Evolutionary conservation across 441 rosid species (phyloP).

Genomic region (Croton setiger): DNA sequence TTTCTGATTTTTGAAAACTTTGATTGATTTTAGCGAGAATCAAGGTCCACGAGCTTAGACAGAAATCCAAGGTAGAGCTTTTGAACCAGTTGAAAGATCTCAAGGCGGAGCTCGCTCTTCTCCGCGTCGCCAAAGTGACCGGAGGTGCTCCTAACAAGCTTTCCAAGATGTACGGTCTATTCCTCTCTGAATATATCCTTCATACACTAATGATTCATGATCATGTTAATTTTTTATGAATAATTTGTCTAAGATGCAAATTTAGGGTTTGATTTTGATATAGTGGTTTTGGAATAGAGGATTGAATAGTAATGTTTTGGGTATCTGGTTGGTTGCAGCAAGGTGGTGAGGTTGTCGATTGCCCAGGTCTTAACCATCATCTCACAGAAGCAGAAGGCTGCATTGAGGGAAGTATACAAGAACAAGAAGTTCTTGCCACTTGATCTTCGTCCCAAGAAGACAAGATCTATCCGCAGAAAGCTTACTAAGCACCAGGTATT

Average conservation of each 20-base stretch:
- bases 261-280: too few species aligned
- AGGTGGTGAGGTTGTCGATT: conserved; percentile 82
- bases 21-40: conserved; percentile 58
- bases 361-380: conserved; percentile 94
- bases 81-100: conserved; percentile 22
- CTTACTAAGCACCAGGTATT: conserved; percentile 88
- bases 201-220: not conserved
- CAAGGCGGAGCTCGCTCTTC: too few species aligned
- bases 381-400: conserved; percentile 90
- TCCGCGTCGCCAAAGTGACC: too few species aligned
- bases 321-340: conserved; percentile 41
- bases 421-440: conserved; percentile 86
- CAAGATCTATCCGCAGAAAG: conserved; percentile 83
- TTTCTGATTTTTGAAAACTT: not conserved
- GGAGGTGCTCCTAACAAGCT: too few species aligned
- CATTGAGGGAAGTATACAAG: conserved; percentile 79
- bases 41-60: conserved; percentile 91
- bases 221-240: too few species aligned
- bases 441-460: conserved; percentile 97
- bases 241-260: not conserved
- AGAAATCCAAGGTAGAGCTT: conserved; percentile 72
- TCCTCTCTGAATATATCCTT: not conserved
- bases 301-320: not conserved
- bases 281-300: not conserved
- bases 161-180: not conserved